phyloP scores from a whole-genome alignment of 306 rosid species.

The Senna tora region DNA sequence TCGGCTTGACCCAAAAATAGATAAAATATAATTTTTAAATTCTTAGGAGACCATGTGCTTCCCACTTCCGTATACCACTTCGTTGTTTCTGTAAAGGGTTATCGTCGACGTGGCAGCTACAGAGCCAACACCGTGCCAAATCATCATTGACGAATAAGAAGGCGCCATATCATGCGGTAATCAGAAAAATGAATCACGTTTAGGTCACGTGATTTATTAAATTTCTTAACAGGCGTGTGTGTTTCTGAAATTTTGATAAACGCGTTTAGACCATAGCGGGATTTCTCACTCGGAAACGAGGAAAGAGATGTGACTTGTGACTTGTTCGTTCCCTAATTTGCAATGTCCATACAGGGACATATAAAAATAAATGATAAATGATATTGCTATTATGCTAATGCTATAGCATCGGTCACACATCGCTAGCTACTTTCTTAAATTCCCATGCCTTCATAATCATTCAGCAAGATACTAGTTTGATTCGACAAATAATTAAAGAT shows the following conservation, averaged over 20 bases:
- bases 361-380: slow-evolving; percentile 7
- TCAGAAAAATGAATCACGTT: background rate
- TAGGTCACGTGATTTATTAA: background rate
- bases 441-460: slow-evolving; percentile 29
- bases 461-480: too few relatives aligned
- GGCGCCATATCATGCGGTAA: slow-evolving; percentile 22
- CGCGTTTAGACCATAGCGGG: slow-evolving; percentile 23
- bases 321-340: slow-evolving; percentile 14
- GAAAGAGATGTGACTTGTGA: slow-evolving; percentile 26
- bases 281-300: slow-evolving; percentile 31
- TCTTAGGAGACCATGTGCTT: background rate
- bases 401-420: slow-evolving; percentile 1
- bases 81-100: too few relatives aligned
- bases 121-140: slow-evolving; percentile 1
- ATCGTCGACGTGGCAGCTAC: slow-evolving; percentile 15
- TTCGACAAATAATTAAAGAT: background rate
- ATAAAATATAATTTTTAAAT: too few relatives aligned
- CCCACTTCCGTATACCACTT: slow-evolving; percentile 12
- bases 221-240: slow-evolving; percentile 25
- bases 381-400: too few relatives aligned
- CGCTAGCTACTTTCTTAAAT: slow-evolving; percentile 23
- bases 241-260: background rate
- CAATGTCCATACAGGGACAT: background rate
- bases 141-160: slow-evolving; percentile 3
- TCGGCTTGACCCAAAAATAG: too few relatives aligned